Conservation (phyloP, 768 basidiomycete genomes). For the Collybia sp. region DNA sequence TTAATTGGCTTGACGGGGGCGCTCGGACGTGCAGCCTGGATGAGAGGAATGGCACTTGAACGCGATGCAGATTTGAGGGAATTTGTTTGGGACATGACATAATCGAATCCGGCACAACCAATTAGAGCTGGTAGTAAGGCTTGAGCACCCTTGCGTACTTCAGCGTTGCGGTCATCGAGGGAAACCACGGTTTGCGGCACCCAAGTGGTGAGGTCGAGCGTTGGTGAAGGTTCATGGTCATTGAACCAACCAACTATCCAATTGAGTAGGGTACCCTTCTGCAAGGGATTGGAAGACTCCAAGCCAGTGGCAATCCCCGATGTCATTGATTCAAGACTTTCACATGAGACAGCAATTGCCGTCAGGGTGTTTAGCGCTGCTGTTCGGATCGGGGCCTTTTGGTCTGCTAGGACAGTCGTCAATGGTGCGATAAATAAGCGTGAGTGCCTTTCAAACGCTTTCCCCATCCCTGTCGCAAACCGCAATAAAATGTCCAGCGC, state of each 20-base stretch:
- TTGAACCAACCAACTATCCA: slow-evolving; percentile 84
- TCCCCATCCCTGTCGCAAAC: slow-evolving; percentile 92
- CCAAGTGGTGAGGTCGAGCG: slow-evolving; percentile 70
- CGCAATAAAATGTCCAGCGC: slow-evolving; percentile 89
- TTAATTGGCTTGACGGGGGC: slow-evolving; percentile 22
- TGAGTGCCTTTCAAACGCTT: slow-evolving; percentile 87
- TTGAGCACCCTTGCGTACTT: slow-evolving; percentile 90
- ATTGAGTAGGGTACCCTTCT: slow-evolving; percentile 71
- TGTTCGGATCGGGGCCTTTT: slow-evolving; percentile 81
- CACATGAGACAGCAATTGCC: slow-evolving; percentile 80
- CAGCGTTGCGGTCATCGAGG: slow-evolving; percentile 86
- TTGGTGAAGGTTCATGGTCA: slow-evolving; percentile 46
- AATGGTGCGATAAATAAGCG: slow-evolving; percentile 75
- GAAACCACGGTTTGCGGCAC: slow-evolving; percentile 61
- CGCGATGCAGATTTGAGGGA: slow-evolving; percentile 91
- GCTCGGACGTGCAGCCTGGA: slow-evolving; percentile 76
- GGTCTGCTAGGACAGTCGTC: slow-evolving; percentile 84
- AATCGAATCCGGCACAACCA: slow-evolving; percentile 71
- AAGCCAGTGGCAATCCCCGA: slow-evolving; percentile 73
- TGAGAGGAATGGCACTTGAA: slow-evolving; percentile 76
- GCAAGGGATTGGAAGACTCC: slow-evolving; percentile 83
- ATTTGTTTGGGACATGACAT: slow-evolving; percentile 81
- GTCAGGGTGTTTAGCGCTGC: slow-evolving; percentile 76
- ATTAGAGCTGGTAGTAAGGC: slow-evolving; percentile 77
- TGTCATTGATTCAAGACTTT: slow-evolving; percentile 80